phyloP scores from a whole-genome alignment of 345 rosid genomes.

The Salix brachista region DNA sequence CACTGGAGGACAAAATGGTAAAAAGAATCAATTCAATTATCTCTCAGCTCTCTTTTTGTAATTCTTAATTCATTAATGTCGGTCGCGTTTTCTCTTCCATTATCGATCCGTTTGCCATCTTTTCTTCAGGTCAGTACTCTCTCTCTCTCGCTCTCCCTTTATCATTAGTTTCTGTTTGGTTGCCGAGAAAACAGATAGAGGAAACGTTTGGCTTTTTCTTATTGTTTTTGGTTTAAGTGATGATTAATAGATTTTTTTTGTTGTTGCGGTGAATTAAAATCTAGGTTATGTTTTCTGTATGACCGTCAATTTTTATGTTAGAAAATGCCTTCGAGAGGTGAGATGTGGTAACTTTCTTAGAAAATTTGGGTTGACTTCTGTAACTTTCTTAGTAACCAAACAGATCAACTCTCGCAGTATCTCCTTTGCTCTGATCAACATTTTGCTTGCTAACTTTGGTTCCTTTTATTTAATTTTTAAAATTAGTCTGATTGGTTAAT shows the following conservation, averaged over 20 bases:
- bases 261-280: neutral
- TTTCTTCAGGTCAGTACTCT: neutral
- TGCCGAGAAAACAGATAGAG: neutral
- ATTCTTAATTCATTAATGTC: neutral
- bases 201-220: neutral
- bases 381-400: neutral
- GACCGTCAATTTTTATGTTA: neutral
- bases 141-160: neutral
- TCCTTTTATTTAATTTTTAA: neutral
- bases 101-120: neutral
- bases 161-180: neutral
- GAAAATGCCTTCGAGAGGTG: neutral
- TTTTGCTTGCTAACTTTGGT: neutral
- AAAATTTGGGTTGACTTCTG: neutral
- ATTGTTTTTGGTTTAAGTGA: neutral
- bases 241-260: neutral
- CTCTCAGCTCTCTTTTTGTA: accelerated
- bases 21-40: neutral
- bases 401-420: neutral
- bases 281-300: too few relatives aligned
- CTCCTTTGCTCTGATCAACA: neutral
- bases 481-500: neutral
- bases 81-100: neutral
- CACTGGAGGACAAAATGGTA: slow-evolving; percentile 16
- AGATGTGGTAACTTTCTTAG: neutral